Evolutionary conservation across 306 rosid genomes (phyloP).

Genomic region (Sicyos baderoa): DNA sequence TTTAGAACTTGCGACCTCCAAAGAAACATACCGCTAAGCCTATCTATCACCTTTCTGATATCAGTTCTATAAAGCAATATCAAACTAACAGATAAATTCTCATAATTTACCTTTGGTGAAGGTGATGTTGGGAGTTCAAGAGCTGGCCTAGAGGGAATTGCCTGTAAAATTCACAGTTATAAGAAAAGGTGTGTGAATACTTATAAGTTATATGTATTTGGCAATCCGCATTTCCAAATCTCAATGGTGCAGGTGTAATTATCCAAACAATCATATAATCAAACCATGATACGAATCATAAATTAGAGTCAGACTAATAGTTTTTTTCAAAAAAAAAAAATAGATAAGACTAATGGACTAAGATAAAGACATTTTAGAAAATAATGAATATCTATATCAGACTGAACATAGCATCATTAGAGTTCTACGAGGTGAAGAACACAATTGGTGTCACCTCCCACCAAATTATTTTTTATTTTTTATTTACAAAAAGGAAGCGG

Average conservation of each 20-base stretch:
- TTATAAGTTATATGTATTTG: neutral
- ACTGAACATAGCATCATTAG: neutral
- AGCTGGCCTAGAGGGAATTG: constrained; percentile 36
- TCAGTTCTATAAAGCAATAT: neutral
- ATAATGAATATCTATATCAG: neutral
- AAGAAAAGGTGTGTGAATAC: neutral
- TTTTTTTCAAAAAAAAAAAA: too few species aligned
- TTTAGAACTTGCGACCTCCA: too few species aligned
- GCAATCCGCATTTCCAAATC: neutral
- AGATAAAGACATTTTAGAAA: neutral
- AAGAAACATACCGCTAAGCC: too few species aligned
- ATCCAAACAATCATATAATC: neutral
- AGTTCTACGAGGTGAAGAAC: neutral
- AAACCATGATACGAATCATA: neutral
- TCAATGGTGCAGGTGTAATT: neutral
- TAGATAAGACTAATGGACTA: neutral
- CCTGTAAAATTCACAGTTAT: constrained; percentile 26
- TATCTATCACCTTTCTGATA: neutral
- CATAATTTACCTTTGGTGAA: constrained; percentile 48
- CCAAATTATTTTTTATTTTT: neutral
- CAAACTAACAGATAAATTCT: neutral
- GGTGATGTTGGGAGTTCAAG: constrained; percentile 51
- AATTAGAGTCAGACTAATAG: too few species aligned
- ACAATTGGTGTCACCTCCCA: neutral
- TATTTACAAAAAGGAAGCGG: neutral